Evolutionary conservation across 768 basidiomycete species (phyloP), one percentile per base, ranked within the genome.

Genomic region (Krasilnikovozyma curviuscula): DNA sequence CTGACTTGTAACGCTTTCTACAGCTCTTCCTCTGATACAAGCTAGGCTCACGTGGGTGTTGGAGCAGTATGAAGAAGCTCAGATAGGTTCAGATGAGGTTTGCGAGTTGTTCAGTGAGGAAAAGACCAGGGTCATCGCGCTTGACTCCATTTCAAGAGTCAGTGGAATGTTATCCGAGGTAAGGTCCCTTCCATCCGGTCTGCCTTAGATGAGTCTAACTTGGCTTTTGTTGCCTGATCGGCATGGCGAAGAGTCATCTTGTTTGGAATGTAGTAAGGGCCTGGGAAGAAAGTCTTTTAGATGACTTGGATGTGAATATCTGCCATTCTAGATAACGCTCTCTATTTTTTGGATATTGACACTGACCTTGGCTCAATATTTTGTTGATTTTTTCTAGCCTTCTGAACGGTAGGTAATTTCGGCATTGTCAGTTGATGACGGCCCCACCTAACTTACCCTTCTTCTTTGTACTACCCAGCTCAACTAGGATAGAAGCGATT

Each of bases 201-300:
- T 31, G 25, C 27, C 32, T 37, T n/a, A 16, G 8, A 35, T 19
- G 40, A 31, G 14, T 19, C 21, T 34, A 13, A 12, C 38, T 18
- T 3, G 14, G 1, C n/a, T 18, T 28, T 5, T n/a, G 10, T 39
- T 8, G 23, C 19, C 25, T 23, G 3, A 19, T 23, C 32, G 8
- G 27, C 29, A 24, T 18, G 77, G 81, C 55, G 71, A 75, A 50
- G 50, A 70, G 46, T 19, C 45, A 52, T 28, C 28, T 40, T 13
- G 61, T 89, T 10, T 89, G 81, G 81, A 75, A 81, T 50, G 49
- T 68, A 23, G 74, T 76, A 57, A 69, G 73, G 25, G 77, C 83
- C 48, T 88, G 83, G 79, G 79, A 81, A 57, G 59, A 80, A 37
- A 73, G 77, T 46, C 64, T 69, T 40, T 65, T 88, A 16, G 76